phyloP scores from a whole-genome alignment of 2,329 filamentous ascomycete genomes.

The Nectriaceae sp. region DNA sequence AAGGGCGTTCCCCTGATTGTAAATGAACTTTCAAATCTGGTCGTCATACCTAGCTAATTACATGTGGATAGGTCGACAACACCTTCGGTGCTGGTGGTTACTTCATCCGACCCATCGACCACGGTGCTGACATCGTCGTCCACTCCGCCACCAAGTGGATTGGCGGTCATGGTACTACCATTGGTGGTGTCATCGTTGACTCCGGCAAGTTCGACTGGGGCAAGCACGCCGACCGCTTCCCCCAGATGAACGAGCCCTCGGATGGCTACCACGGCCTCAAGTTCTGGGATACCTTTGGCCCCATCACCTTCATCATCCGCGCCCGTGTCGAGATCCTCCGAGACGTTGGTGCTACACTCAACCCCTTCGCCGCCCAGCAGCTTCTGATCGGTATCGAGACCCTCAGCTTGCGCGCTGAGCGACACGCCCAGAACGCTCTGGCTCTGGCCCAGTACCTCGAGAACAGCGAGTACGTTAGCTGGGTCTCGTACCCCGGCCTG shows the following conservation, averaged over 20 bases:
- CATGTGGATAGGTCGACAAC: conserved; percentile 71
- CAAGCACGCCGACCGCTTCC: conserved; percentile 79
- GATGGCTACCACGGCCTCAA: conserved; percentile 91
- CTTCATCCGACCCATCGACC: conserved; percentile 82
- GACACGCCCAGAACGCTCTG: conserved; percentile 83
- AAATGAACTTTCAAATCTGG: conserved; percentile 24
- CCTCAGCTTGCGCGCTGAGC: conserved; percentile 79
- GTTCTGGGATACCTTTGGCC: conserved; percentile 91
- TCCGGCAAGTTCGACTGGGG: conserved; percentile 94
- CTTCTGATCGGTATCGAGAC: conserved; percentile 89
- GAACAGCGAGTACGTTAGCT: conserved; percentile 79
- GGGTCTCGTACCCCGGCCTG: conserved; percentile 93
- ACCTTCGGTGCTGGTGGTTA: conserved; percentile 94
- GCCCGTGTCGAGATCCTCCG: conserved; percentile 88
- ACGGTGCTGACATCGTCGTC: conserved; percentile 91
- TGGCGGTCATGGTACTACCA: conserved; percentile 90
- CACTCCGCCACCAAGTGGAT: conserved; percentile 98
- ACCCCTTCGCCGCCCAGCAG: conserved; percentile 92
- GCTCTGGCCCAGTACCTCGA: conserved; percentile 81
- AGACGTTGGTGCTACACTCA: conserved; percentile 80
- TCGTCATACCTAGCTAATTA: not conserved
- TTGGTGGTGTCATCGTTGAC: conserved; percentile 84
- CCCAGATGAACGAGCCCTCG: conserved; percentile 86
- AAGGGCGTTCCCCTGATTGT: conserved; percentile 67
- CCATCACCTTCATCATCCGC: conserved; percentile 79